A percentile compares a stretch with the other conserved stretches of the same genome.
phyloP scores from a whole-genome alignment of 2,329 filamentous ascomycete species.

The Penicillium sp. region DNA sequence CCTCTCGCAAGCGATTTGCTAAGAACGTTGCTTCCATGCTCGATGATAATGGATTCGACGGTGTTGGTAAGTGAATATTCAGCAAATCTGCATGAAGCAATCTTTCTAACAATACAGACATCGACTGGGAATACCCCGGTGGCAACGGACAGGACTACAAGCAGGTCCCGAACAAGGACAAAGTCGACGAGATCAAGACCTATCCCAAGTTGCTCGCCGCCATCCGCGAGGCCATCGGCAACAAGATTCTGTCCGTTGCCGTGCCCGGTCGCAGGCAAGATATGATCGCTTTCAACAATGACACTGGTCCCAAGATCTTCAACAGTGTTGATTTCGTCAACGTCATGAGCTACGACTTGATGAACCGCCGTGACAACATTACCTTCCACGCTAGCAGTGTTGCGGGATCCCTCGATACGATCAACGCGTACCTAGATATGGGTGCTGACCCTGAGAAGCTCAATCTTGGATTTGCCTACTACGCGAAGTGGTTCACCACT shows the following conservation, averaged over 20 bases:
- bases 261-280: slow-evolving; percentile 66
- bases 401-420: slow-evolving; percentile 55
- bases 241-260: slow-evolving; percentile 68
- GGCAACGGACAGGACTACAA: slow-evolving; percentile 75
- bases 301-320: slow-evolving; percentile 64
- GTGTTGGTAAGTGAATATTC: slow-evolving; percentile 54
- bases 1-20: slow-evolving; percentile 63
- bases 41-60: slow-evolving; percentile 66
- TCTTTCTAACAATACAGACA: slow-evolving; percentile 47
- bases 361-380: slow-evolving; percentile 68
- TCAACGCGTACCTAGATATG: slow-evolving; percentile 63
- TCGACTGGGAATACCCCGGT: slow-evolving; percentile 68
- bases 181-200: slow-evolving; percentile 63
- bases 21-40: slow-evolving; percentile 68
- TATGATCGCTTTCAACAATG: slow-evolving; percentile 68
- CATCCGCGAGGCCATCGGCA: slow-evolving; percentile 62
- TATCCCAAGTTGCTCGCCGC: slow-evolving; percentile 65
- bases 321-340: slow-evolving; percentile 68
- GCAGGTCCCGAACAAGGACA: slow-evolving; percentile 61
- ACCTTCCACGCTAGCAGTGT: slow-evolving; percentile 71
- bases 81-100: slow-evolving; percentile 4
- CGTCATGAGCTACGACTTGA: slow-evolving; percentile 73
- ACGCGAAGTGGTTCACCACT: slow-evolving; percentile 69
- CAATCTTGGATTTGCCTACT: slow-evolving; percentile 71
- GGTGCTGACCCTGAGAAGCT: slow-evolving; percentile 62